These are phyloP conservation scores for Pleurotus platypus DNA, from an alignment of 768 basidiomycete species.

Conservation along the genomic window DNA sequence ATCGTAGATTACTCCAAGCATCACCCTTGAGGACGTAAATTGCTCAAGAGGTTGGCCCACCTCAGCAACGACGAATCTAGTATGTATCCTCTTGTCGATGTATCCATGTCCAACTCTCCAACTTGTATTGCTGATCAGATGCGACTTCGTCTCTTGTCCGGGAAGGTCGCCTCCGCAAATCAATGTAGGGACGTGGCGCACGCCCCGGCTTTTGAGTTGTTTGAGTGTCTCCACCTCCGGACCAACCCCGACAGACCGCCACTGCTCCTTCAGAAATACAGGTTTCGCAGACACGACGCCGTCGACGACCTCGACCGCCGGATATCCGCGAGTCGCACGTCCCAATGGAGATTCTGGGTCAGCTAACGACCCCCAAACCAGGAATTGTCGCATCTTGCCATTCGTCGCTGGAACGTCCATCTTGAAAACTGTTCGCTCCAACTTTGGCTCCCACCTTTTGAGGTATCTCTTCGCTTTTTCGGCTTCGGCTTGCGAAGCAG, in stretches of 20 bases:
- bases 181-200: constrained; percentile 20
- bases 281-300: constrained; percentile 5
- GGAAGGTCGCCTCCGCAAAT: constrained; percentile 19
- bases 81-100: background rate
- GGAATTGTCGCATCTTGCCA: background rate
- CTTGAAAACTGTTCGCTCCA: background rate
- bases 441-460: background rate
- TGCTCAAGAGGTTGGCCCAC: background rate
- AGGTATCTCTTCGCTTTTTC: background rate
- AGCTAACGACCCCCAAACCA: background rate
- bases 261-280: constrained; percentile 28
- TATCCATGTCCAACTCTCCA: constrained; percentile 8
- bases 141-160: constrained; percentile 7
- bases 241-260: constrained; percentile 15
- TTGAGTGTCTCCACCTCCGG: constrained; percentile 19
- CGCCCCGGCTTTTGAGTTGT: constrained; percentile 14
- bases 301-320: constrained; percentile 12
- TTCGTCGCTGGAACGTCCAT: background rate
- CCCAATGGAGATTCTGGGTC: constrained; percentile 15
- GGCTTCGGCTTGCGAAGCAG: background rate
- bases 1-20: constrained; percentile 13
- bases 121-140: constrained; percentile 8
- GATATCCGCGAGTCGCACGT: constrained; percentile 19
- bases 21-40: background rate
- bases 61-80: background rate